Evolutionary conservation across 1,139 yeast species (phyloP).

Genomic region (Lodderomyces margitis): DNA sequence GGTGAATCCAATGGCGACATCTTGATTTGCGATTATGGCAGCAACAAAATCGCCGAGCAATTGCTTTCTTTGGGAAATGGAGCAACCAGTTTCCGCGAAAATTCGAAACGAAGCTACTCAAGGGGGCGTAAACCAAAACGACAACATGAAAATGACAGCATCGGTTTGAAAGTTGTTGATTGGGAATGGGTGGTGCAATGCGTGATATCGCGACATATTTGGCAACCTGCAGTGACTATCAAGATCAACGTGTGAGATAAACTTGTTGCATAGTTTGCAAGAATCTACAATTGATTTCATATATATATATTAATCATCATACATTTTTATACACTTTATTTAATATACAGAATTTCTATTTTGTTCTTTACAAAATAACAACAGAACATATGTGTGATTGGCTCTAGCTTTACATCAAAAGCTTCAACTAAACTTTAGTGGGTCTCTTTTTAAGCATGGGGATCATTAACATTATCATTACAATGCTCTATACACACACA

Average conservation of each 20-base stretch:
- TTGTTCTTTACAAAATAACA: no score
- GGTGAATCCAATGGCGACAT: neutral
- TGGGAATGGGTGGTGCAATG: constrained; percentile 83
- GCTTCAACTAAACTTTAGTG: no score
- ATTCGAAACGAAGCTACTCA: constrained; percentile 6
- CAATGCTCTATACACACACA: no score
- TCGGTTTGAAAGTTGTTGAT: constrained; percentile 28
- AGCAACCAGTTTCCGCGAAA: neutral
- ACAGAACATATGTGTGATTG: no score
- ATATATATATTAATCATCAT: no score
- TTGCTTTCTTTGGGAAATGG: neutral
- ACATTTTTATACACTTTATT: no score
- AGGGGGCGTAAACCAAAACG: constrained; percentile 4
- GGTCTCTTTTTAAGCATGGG: no score
- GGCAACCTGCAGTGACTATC: constrained; percentile 17
- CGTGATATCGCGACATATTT: constrained; percentile 48
- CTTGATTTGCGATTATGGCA: neutral
- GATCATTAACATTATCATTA: no score
- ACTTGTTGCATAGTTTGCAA: no score
- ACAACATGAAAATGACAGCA: neutral
- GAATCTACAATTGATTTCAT: no score
- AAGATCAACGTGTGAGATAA: neutral
- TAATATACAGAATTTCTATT: no score
- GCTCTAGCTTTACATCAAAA: no score
- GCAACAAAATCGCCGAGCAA: neutral